Conservation (phyloP, 345 rosid genomes). For the Salix koriyanagi region DNA sequence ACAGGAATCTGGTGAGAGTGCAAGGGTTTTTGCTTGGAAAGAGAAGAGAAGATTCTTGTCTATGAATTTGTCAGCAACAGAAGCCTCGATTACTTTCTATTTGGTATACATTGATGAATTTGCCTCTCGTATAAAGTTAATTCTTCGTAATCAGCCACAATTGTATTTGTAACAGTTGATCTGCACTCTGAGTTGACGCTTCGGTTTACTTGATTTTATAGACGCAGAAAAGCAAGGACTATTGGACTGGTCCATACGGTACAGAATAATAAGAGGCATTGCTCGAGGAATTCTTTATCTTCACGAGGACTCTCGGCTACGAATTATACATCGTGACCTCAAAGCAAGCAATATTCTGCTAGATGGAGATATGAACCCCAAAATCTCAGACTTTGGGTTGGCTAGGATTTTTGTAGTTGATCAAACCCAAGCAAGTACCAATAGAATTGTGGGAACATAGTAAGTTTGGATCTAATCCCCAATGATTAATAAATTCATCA, state of each 20-base stretch:
- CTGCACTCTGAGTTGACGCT: neutral
- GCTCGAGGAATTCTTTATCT: slow-evolving; percentile 27
- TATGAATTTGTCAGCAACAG: slow-evolving; percentile 46
- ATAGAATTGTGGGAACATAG: slow-evolving; percentile 22
- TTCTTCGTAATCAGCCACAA: neutral
- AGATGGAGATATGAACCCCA: slow-evolving; percentile 23
- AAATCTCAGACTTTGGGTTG: slow-evolving; percentile 26
- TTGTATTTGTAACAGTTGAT: neutral
- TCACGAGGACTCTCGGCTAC: slow-evolving; percentile 18
- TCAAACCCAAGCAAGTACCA: slow-evolving; percentile 20
- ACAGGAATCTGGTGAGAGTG: slow-evolving; percentile 44
- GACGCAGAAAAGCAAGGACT: slow-evolving; percentile 5
- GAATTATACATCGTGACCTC: slow-evolving; percentile 23
- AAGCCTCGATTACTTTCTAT: slow-evolving; percentile 43
- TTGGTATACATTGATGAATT: slow-evolving; percentile 14
- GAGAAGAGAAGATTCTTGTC: slow-evolving; percentile 44
- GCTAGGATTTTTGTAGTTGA: slow-evolving; percentile 25
- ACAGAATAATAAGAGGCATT: slow-evolving; percentile 17
- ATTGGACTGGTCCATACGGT: slow-evolving; percentile 18
- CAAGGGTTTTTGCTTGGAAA: slow-evolving; percentile 44
- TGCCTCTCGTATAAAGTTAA: too few species aligned
- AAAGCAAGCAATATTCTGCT: slow-evolving; percentile 24
- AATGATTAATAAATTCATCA: neutral
- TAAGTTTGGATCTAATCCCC: slow-evolving; percentile 2
- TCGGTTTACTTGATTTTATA: neutral